Evolutionary conservation across 371 early-diverging fungal genomes (phyloP).

Genomic region (Mucor plumbeus): DNA sequence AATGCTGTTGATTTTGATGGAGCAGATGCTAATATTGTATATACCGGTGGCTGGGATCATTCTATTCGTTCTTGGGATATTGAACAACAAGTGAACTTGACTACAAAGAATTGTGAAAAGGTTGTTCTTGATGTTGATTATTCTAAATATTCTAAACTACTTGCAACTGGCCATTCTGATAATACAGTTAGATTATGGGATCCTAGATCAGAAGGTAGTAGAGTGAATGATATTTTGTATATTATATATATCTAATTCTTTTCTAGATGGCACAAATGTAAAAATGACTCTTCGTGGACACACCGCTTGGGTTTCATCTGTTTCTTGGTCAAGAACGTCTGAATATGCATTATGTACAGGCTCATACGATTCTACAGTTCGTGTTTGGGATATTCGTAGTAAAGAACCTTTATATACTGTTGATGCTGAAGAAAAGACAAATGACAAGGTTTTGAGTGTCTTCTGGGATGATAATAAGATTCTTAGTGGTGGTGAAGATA

Average conservation of each 20-base stretch:
- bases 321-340: conserved; percentile 86
- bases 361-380: conserved; percentile 87
- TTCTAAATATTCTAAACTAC: conserved; percentile 66
- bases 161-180: conserved; percentile 92
- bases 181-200: conserved; percentile 87
- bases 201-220: conserved; percentile 72
- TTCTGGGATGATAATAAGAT: conserved; percentile 81
- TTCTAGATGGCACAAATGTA: conserved; percentile 70
- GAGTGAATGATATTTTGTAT: not conserved
- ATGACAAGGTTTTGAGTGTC: conserved; percentile 80
- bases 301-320: conserved; percentile 79
- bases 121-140: conserved; percentile 79
- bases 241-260: not conserved
- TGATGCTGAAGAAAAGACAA: conserved; percentile 41
- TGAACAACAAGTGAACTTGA: conserved; percentile 70
- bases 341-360: conserved; percentile 78
- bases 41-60: conserved; percentile 93
- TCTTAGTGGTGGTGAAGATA: conserved; percentile 86
- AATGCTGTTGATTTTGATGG: conserved; percentile 72
- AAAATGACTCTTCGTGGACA: conserved; percentile 82
- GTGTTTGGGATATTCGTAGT: conserved; percentile 95
- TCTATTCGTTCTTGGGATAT: conserved; percentile 91
- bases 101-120: conserved; percentile 90
- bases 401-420: conserved; percentile 74
- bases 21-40: conserved; percentile 62